Evolutionary conservation across 768 basidiomycete genomes (phyloP).

Genomic region (Lactarius quietus): DNA sequence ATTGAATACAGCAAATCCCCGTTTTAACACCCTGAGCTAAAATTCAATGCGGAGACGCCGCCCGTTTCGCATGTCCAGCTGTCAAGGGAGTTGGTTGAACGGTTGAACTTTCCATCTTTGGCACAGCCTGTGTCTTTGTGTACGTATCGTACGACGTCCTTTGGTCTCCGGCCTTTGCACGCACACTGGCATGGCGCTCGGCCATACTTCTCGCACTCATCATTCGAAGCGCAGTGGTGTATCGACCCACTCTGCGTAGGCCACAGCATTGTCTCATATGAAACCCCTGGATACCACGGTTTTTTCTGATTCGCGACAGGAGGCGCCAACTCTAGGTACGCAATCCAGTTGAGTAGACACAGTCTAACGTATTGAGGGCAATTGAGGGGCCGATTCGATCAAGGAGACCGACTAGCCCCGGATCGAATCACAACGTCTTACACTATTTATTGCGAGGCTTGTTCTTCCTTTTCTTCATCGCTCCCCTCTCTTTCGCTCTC

Average conservation of each 20-base stretch:
- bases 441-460: neutral
- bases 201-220: neutral
- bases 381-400: neutral
- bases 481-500: neutral
- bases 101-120: no score
- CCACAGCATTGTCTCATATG: neutral
- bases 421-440: neutral
- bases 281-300: neutral
- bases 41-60: no score
- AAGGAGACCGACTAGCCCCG: neutral
- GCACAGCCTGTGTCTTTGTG: no score
- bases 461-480: neutral
- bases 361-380: neutral
- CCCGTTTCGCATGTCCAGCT: no score
- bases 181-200: neutral
- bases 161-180: neutral
- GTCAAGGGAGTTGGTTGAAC: no score
- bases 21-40: neutral
- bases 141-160: neutral
- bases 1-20: neutral
- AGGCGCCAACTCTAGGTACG: neutral
- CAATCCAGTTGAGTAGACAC: neutral
- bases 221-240: neutral
- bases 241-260: neutral
- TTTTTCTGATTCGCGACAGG: neutral